Evolutionary conservation across 1,284 basidiomycete genomes (phyloP).

Genomic region (Phylloporus sp.): DNA sequence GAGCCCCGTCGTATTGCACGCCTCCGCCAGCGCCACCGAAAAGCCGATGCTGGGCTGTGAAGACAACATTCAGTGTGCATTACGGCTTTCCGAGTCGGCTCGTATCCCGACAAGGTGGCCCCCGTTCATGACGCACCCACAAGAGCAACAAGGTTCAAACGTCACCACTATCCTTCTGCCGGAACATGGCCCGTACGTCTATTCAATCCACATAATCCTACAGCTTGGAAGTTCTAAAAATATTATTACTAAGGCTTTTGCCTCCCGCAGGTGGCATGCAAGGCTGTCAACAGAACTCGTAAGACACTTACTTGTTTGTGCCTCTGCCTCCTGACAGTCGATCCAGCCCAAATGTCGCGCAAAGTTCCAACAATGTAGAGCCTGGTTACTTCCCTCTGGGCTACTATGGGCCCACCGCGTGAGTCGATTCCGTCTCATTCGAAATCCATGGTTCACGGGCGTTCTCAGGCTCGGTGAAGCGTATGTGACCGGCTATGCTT

Average conservation of each 20-base stretch:
- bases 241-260: neutral
- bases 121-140: neutral
- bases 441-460: slow-evolving; percentile 8
- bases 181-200: slow-evolving; percentile 20
- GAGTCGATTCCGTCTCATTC: slow-evolving; percentile 5
- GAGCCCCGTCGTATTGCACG: slow-evolving; percentile 3
- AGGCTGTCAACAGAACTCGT: slow-evolving; percentile 21
- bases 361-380: slow-evolving; percentile 2
- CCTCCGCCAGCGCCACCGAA: slow-evolving; percentile 11
- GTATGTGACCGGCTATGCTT: slow-evolving; percentile 14
- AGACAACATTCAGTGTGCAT: slow-evolving; percentile 1
- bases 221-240: neutral
- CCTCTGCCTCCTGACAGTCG: neutral
- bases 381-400: slow-evolving; percentile 9
- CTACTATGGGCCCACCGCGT: slow-evolving; percentile 19
- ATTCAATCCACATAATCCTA: neutral
- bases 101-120: slow-evolving; percentile 4
- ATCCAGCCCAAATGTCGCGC: slow-evolving; percentile 14
- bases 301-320: slow-evolving; percentile 4
- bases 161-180: neutral
- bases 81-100: slow-evolving; percentile 13
- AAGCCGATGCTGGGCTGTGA: slow-evolving; percentile 5
- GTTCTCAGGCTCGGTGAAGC: slow-evolving; percentile 6
- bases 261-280: slow-evolving; percentile 1
- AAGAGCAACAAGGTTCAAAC: slow-evolving; percentile 12